Conservation (phyloP, 805 yeast species). For the Saccharomyces paradoxus region DNA sequence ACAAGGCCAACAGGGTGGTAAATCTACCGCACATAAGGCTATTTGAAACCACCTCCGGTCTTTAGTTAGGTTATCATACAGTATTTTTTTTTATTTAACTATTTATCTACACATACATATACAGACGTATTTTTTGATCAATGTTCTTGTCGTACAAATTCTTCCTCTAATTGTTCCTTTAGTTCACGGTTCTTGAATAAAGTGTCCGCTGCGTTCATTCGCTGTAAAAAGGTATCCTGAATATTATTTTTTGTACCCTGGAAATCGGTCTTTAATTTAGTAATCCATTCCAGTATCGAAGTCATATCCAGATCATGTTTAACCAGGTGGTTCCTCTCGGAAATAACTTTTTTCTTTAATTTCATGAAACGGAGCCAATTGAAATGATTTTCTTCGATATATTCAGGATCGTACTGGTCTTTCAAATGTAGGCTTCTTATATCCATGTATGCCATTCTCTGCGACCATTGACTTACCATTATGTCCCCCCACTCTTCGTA, state of each 20-base stretch:
- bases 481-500: constrained; percentile 69
- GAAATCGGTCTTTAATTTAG: neutral
- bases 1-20: constrained; percentile 22
- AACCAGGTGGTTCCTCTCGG: constrained; percentile 46
- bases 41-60: constrained; percentile 33
- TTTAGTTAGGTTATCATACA: constrained; percentile 2
- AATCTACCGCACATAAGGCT: constrained; percentile 32
- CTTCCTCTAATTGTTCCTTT: constrained; percentile 29
- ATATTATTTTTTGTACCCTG: neutral
- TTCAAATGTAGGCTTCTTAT: constrained; percentile 4
- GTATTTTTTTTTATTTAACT: neutral
- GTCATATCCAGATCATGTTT: constrained; percentile 27
- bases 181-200: constrained; percentile 45
- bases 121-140: neutral
- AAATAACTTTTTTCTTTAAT: constrained; percentile 47
- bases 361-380: constrained; percentile 57
- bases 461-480: constrained; percentile 55
- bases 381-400: constrained; percentile 23
- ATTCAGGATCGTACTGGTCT: neutral
- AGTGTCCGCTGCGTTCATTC: neutral
- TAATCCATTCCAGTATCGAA: neutral
- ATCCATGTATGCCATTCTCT: constrained; percentile 41
- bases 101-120: neutral
- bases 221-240: neutral
- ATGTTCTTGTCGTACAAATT: neutral